Evolutionary conservation across 1,139 yeast genomes (phyloP).

Genomic region (Candida smagusa): DNA sequence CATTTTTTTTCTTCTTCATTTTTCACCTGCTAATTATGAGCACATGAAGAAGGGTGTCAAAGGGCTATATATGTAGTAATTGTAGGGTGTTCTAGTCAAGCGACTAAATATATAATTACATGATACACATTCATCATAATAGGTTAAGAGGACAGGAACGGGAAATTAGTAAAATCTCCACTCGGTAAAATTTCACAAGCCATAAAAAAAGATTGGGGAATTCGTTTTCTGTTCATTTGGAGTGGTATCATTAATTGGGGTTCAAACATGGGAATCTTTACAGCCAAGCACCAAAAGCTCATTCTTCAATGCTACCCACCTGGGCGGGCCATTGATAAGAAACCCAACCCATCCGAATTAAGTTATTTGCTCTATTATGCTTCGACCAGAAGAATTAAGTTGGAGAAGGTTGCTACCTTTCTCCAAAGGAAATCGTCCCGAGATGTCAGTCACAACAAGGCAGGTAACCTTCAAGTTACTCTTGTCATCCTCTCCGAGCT

Average conservation of each 20-base stretch:
- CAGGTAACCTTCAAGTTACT: conserved; percentile 84
- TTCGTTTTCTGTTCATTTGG: not conserved
- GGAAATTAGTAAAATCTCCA: not conserved
- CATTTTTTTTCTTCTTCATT: conserved; percentile 6
- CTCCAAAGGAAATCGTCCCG: conserved; percentile 59
- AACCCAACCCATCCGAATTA: conserved; percentile 88
- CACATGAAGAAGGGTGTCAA: no score
- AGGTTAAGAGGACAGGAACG: no score
- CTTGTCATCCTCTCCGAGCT: conserved; percentile 66
- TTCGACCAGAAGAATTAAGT: conserved; percentile 82
- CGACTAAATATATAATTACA: no score
- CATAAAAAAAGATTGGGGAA: not conserved
- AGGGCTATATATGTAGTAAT: no score
- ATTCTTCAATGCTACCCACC: conserved; percentile 92
- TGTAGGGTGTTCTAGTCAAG: no score
- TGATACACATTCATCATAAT: no score
- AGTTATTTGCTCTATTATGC: conserved; percentile 88
- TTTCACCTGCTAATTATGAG: no score
- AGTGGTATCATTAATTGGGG: not conserved
- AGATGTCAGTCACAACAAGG: conserved; percentile 60
- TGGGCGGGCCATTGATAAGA: conserved; percentile 79
- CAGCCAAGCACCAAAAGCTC: conserved; percentile 85
- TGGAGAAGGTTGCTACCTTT: conserved; percentile 79
- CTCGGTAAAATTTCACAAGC: not conserved
- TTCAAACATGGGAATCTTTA: conserved; percentile 30